Evolutionary conservation across 805 yeast genomes (phyloP).

Genomic region (Candida loeiensis): DNA sequence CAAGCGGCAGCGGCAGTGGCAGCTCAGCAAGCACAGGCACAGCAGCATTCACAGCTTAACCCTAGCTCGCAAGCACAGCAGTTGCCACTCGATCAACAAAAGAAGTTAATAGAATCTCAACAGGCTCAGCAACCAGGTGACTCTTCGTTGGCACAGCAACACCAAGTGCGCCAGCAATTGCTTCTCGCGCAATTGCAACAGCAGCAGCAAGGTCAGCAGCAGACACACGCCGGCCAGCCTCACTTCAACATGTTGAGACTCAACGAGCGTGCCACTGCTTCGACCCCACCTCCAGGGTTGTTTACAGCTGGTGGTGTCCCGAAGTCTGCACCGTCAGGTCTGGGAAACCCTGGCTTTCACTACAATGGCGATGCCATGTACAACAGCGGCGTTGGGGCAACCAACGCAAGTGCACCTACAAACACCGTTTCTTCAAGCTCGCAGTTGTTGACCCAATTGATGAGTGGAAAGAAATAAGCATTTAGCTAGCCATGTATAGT

Average conservation of each 20-base stretch:
- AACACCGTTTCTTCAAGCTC: conserved; percentile 55
- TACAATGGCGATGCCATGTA: conserved; percentile 8
- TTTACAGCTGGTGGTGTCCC: conserved; percentile 29
- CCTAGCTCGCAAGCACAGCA: conserved; percentile 24
- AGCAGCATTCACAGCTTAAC: conserved; percentile 12
- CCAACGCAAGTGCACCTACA: conserved; percentile 15
- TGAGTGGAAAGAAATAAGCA: conserved; percentile 64
- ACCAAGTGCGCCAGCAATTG: conserved; percentile 20
- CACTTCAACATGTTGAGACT: conserved; percentile 27
- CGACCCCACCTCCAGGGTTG: conserved; percentile 73
- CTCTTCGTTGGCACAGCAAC: conserved; percentile 13
- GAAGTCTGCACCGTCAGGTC: conserved; percentile 8
- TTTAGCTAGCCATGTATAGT: background rate
- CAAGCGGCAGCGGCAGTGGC: conserved; percentile 15
- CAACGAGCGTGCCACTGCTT: conserved; percentile 35
- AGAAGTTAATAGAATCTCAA: conserved; percentile 13
- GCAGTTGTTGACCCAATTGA: conserved; percentile 77
- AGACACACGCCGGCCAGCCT: conserved; percentile 22
- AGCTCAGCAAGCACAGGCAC: conserved; percentile 12
- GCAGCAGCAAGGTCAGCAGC: conserved; percentile 42
- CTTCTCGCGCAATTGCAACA: conserved; percentile 28
- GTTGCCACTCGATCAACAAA: conserved; percentile 29
- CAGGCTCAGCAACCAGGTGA: conserved; percentile 12
- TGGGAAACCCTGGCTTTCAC: conserved; percentile 8
- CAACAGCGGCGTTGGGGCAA: conserved; percentile 10